Evolutionary conservation across 2,329 filamentous ascomycete genomes (phyloP), one percentile per base, ranked within the genome.

Genomic region (Cladosporium sphaerospermum): DNA sequence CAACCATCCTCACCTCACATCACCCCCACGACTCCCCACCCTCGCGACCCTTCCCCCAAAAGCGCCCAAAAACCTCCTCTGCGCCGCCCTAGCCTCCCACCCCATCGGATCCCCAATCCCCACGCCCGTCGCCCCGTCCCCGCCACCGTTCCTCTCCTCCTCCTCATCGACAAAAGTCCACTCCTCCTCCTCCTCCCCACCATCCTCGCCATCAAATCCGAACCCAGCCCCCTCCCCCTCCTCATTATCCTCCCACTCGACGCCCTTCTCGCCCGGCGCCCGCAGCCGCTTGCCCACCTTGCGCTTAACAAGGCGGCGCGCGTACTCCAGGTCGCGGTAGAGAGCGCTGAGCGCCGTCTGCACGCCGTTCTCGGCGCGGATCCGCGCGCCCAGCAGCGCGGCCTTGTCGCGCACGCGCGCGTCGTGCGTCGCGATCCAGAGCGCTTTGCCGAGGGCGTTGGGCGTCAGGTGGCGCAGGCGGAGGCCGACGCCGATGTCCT

Each of bases 281-380:
- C 40, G 40, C 32, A 51, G 48, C 9, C 18, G 48, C 40, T 6
- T 43, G 16, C 40, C 40, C 9, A 57, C 59, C 13, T 54, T 58
- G 64, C 84, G 81, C 69, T 86, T 88, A 67, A 96, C 86, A 42
- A 97, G 76, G 13, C 85, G 86, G 69, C 82, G 88, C 36, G 93
- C 91, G 63, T 96, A 96, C 67, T 97, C 93, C 53, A 97, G 79
- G 67, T 97, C 92, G 40, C 93, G 86, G 67, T 97, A 99, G 53
- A 99, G 88, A 56, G 84, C 88, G 69, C 96, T 88, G 57, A 97
- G 93, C 5, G 92, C 93, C 4, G 79, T 87, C 45, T 86, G 83
- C n/a, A 96, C 90, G 34, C 93, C 93, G 59, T 89, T 84, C 69
- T 99, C 92, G 86, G 81, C 84, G 54, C 92, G 85, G 61, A 99